Evolutionary conservation across 768 basidiomycete species (phyloP).

Genomic region (Melanogaster broomeanus): DNA sequence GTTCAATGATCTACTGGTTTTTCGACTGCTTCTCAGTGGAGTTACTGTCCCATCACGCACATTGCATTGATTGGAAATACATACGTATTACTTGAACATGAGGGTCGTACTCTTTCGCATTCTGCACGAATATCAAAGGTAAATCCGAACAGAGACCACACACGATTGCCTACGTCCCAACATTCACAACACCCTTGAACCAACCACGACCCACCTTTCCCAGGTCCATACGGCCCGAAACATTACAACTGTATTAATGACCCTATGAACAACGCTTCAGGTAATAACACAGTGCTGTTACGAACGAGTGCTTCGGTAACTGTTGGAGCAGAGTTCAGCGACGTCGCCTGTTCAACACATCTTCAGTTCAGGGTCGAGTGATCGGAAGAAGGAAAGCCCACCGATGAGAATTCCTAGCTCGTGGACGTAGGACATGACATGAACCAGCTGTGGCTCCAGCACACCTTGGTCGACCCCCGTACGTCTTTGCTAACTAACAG

Average conservation of each 20-base stretch:
- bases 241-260: conserved; percentile 15
- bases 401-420: conserved; percentile 10
- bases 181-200: not conserved
- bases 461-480: not conserved
- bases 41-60: too few relatives aligned
- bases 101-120: too few relatives aligned
- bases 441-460: conserved; percentile 5
- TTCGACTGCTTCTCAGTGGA: too few relatives aligned
- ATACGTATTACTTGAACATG: too few relatives aligned
- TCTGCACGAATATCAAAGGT: too few relatives aligned
- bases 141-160: too few relatives aligned
- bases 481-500: not conserved
- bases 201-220: conserved; percentile 6
- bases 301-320: conserved; percentile 11
- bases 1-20: too few relatives aligned
- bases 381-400: conserved; percentile 1
- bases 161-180: not conserved
- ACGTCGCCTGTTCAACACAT: conserved; percentile 9
- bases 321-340: conserved; percentile 13
- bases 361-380: not conserved
- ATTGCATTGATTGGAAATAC: too few relatives aligned
- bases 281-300: conserved; percentile 5
- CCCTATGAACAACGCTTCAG: conserved; percentile 10
- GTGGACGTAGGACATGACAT: not conserved
- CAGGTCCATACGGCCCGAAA: conserved; percentile 13